Base-by-base conservation (phyloP, 2,329 filamentous ascomycete genomes). In the Botryotinia globosa region DNA sequence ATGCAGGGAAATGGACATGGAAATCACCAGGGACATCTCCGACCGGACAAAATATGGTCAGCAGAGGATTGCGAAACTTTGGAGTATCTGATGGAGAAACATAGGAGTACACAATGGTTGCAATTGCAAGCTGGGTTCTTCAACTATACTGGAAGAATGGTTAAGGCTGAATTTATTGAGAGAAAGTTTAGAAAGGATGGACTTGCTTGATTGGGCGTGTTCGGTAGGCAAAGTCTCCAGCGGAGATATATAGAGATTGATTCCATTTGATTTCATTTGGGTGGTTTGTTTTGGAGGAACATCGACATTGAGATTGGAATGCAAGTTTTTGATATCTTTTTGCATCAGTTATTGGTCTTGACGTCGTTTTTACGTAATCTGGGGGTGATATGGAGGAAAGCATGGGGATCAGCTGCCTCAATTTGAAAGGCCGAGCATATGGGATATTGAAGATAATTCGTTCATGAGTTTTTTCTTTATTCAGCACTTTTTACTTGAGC, bases 111-210 rank as follows among this genome's bases (percentile, higher is more conserved):
- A 9, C 80, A 79, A 71, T 81, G 80, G 80, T 51, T 78, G 59
- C 74, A 79, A 29, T 73, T 81, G 14, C 79, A 81, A 65, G 77
- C 77, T 51, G 74, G 69, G 1, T 81, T 81, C 64, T 81, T 74
- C n/a, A 80, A 80, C 68, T 77, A 75, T 72, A 81, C 80, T 14
- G 79, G 79, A 2, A 73, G 79, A 39, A 80, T 80, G 78, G 69
- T 81, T 4, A 70, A 61, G 18, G 75, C 76, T 48, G 76, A 78
- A 62, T 67, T 80, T 37, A 80, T 81, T 54, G 73, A 80, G 75
- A 66, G 64, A 71, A 81, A 81, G 74, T 81, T 80, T 71, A 74
- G 39, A 61, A 70, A 74, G 39, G 79, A 78, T 76, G 61, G 69
- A 42, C 48, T 64, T 65, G 69, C 37, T 29, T 71, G 42, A 25